A percentile compares a stretch with the other conserved stretches of the same genome.
Evolutionary conservation across 2,329 filamentous ascomycete genomes (phyloP).

Genomic region (Trichoderma sp.): DNA sequence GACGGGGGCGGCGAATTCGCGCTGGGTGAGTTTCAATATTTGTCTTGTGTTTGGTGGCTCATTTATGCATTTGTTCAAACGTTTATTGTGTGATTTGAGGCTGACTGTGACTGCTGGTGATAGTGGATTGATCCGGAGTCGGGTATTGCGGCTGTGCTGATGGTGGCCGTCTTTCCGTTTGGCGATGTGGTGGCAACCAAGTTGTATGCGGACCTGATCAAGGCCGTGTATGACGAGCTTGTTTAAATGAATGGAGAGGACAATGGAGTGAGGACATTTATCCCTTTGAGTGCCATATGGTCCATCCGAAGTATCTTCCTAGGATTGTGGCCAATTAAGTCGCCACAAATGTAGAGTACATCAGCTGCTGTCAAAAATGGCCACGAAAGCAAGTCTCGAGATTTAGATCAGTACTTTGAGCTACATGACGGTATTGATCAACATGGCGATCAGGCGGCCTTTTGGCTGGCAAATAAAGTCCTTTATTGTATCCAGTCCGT

Average conservation of each 20-base stretch:
- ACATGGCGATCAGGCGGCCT: too few species aligned
- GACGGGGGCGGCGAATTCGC: slow-evolving; percentile 44
- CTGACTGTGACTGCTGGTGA: neutral
- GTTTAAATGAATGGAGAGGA: neutral
- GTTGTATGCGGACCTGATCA: slow-evolving; percentile 44
- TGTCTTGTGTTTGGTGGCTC: neutral
- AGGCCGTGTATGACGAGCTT: slow-evolving; percentile 39
- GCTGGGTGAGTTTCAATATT: slow-evolving; percentile 42
- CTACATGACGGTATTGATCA: too few species aligned
- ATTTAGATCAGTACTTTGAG: too few species aligned
- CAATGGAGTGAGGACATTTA: neutral
- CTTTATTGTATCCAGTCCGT: too few species aligned
- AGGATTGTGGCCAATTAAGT: too few species aligned
- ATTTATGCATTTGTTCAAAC: neutral
- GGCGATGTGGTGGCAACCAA: slow-evolving; percentile 39
- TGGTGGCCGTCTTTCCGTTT: slow-evolving; percentile 42
- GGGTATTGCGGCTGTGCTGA: slow-evolving; percentile 43
- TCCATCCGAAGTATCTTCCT: too few species aligned
- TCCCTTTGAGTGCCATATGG: too few species aligned
- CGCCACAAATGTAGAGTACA: too few species aligned
- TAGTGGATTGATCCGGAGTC: slow-evolving; percentile 41
- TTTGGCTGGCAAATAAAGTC: too few species aligned
- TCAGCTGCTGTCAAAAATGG: too few species aligned
- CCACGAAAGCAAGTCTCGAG: too few species aligned
- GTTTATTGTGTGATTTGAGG: neutral